Percentiles rank a stretch among this genome's conserved stretches.
Evolutionary conservation across 352 stramenopile species (phyloP).

Genomic region (Globisporangium uncinulatum): DNA sequence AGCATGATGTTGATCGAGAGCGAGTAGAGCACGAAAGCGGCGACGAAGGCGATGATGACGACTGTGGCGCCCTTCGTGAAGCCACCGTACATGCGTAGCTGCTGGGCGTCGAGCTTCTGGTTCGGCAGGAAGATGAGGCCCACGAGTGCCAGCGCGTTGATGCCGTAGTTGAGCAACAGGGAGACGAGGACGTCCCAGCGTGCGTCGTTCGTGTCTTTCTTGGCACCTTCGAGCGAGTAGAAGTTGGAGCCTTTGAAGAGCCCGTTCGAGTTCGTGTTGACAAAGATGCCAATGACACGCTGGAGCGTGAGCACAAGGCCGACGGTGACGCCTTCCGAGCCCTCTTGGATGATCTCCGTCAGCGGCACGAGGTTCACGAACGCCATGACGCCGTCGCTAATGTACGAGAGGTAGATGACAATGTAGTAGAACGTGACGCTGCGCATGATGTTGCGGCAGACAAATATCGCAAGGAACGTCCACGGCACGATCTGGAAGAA

Average conservation of each 20-base stretch:
- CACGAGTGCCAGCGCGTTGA: constrained; percentile 48
- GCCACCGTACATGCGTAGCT: constrained; percentile 59
- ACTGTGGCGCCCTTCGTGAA: constrained; percentile 40
- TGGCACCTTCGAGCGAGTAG: constrained; percentile 19
- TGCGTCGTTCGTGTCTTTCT: constrained; percentile 20
- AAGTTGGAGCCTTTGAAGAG: constrained; percentile 34
- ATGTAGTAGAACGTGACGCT: constrained; percentile 25
- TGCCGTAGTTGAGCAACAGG: constrained; percentile 44
- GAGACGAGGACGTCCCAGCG: constrained; percentile 31
- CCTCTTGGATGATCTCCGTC: constrained; percentile 56
- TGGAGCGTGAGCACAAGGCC: constrained; percentile 49
- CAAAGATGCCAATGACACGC: constrained; percentile 42
- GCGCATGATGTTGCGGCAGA: constrained; percentile 26
- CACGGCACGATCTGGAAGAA: constrained; percentile 24
- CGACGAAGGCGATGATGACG: constrained; percentile 25
- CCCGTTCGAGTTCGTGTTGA: constrained; percentile 30
- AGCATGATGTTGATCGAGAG: constrained; percentile 29
- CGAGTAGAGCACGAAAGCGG: constrained; percentile 34
- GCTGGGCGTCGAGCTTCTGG: constrained; percentile 70
- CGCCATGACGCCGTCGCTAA: constrained; percentile 16
- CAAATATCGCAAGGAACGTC: constrained; percentile 18
- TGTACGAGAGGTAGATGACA: constrained; percentile 19
- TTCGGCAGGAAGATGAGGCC: constrained; percentile 40
- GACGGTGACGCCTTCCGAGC: constrained; percentile 46
- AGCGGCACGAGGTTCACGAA: constrained; percentile 32